Base-by-base conservation (phyloP, 2,329 filamentous ascomycete genomes). In the Pseudocercospora vitis region DNA sequence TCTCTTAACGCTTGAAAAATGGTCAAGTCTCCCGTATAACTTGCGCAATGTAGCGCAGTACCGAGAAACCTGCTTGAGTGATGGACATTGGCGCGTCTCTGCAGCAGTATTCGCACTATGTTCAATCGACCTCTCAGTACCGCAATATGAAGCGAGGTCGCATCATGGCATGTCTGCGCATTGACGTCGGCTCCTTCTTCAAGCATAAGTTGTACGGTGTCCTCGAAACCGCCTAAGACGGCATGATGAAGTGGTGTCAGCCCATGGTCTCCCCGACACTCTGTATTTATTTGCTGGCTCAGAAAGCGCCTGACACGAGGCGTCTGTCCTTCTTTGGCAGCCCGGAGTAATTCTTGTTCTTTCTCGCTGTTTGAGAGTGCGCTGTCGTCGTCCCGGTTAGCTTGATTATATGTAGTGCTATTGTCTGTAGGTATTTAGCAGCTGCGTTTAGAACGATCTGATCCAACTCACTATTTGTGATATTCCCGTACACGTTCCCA, bases 211-310 rank as follows among this genome's bases (percentile, higher is more conserved):
- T 29, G 12, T 8, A 29, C 42, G n/a, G 18, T 31, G 14, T 46
- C 42, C 42, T 14, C 16, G n/a, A 28, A 28, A 9, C 24, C 42
- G 12, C 21, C 16, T 14, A 46, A 4, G 21, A 14, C 24, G 24
- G 42, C 42, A 46, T 46, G 42, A 31, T 46, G 42, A 14, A 46
- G 28, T 2, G 42, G 21, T 8, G 42, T 46, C 9, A 46, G 42
- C 23, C 7, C 24, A 28, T 31, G 16, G 14, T 9, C 16, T 7
- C 18, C 35, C 9, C 35, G 18, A 19, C 19, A 39, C 5, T 39
- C 19, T 9, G 35, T 14, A 9, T 14, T 23, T 11, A 18, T 11
- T 18, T 19, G 14, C 21, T 39, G 35, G 21, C 19, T 39, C 11
- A 39, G 2, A 18, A 39, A 19, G 9, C n/a, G 19, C 18, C 21